Conservation (phyloP, 495 filamentous ascomycete genomes). For the Podospora appendiculata region DNA sequence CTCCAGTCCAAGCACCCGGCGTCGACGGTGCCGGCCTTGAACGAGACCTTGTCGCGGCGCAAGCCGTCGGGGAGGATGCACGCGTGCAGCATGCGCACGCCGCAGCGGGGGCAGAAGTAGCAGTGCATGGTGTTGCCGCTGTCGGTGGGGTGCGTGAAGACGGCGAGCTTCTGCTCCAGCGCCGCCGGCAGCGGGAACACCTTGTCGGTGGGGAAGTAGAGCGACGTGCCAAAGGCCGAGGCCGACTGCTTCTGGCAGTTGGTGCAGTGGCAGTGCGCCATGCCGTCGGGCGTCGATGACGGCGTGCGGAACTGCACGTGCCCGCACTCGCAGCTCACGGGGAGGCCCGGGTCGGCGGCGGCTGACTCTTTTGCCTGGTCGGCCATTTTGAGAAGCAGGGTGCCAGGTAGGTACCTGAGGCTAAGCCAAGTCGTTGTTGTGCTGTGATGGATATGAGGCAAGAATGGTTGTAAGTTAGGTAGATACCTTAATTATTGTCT, state of each 20-base stretch:
- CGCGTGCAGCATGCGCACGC: slow-evolving; percentile 38
- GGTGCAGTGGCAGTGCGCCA: slow-evolving; percentile 51
- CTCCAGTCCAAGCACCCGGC: slow-evolving; percentile 13
- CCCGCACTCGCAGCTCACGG: slow-evolving; percentile 44
- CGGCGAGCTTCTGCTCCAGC: slow-evolving; percentile 16
- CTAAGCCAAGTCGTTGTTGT: no score
- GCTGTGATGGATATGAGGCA: no score
- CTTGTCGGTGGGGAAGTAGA: slow-evolving; percentile 23
- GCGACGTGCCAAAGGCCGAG: slow-evolving; percentile 47
- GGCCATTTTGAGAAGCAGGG: no score
- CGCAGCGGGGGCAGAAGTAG: slow-evolving; percentile 38
- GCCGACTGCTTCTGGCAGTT: slow-evolving; percentile 49
- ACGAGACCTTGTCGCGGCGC: slow-evolving; percentile 21
- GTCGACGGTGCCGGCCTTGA: slow-evolving; percentile 45
- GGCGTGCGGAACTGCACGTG: slow-evolving; percentile 39
- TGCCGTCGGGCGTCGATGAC: slow-evolving; percentile 23
- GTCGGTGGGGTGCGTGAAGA: slow-evolving; percentile 32
- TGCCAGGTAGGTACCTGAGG: no score
- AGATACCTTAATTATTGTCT: no score
- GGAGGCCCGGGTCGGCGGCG: slow-evolving; percentile 7
- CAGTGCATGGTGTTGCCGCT: slow-evolving; percentile 36
- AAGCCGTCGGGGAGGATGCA: slow-evolving; percentile 23
- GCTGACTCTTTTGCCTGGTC: neutral
- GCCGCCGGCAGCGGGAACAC: slow-evolving; percentile 39
- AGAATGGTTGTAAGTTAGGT: no score